These are phyloP conservation scores for Mortierella sp. DNA, from an alignment of 371 early-diverging fungal genomes.

Conservation along the genomic window DNA sequence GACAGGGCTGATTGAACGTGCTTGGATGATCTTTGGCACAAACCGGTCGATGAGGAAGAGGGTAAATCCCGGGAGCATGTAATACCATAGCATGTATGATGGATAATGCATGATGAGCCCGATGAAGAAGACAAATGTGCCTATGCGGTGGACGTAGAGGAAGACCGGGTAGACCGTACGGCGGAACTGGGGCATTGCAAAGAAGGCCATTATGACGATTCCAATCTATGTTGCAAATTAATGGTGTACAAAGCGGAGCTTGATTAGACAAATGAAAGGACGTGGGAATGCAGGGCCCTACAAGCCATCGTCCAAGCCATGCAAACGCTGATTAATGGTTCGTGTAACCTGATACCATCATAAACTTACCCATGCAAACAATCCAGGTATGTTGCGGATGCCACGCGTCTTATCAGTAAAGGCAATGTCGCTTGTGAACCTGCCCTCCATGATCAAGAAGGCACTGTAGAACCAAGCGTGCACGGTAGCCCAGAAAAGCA, in stretches of 20 bases:
- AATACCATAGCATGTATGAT: conserved; percentile 49
- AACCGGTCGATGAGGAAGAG: conserved; percentile 48
- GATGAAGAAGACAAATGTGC: conserved; percentile 40
- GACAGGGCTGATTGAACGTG: conserved; percentile 31
- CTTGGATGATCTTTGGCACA: conserved; percentile 49
- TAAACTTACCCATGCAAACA: conserved; percentile 41
- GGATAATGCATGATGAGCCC: conserved; percentile 44
- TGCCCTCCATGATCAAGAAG: conserved; percentile 10
- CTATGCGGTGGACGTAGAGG: conserved; percentile 34
- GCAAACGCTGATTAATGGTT: too few species aligned
- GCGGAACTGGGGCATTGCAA: conserved; percentile 41
- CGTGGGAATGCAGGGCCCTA: too few species aligned
- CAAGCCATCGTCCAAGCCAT: too few species aligned
- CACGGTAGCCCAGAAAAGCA: conserved; percentile 36
- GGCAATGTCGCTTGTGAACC: conserved; percentile 16
- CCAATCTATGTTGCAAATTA: conserved; percentile 10
- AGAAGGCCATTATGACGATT: conserved; percentile 27
- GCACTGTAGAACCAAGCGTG: conserved; percentile 32
- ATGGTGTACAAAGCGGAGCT: not conserved
- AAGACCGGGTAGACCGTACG: conserved; percentile 36
- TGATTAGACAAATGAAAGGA: not conserved
- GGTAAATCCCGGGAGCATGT: conserved; percentile 34
- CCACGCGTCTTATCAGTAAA: conserved; percentile 30
- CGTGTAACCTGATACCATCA: too few species aligned
- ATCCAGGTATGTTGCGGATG: conserved; percentile 41